A percentile compares a stretch with the other conserved stretches of the same genome.
Evolutionary conservation across 768 basidiomycete genomes (phyloP).

Genomic region (Plicaturopsis crispa): DNA sequence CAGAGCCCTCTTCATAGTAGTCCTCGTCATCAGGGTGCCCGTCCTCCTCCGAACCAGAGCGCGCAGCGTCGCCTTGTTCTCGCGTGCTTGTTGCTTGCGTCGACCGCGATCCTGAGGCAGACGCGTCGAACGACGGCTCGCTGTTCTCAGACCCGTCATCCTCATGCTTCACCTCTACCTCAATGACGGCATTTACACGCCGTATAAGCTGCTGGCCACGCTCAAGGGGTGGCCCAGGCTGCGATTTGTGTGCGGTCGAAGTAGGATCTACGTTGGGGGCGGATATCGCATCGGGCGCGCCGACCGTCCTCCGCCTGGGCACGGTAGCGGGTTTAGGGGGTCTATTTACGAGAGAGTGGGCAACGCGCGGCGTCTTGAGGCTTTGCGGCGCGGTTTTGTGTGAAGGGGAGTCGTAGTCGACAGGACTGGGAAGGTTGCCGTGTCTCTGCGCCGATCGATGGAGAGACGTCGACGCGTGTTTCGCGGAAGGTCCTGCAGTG

Average conservation of each 20-base stretch:
- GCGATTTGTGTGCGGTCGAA: constrained; percentile 2
- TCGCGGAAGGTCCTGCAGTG: constrained; percentile 20
- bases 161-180: constrained; percentile 60
- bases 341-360: background rate
- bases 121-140: constrained; percentile 13
- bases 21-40: constrained; percentile 16
- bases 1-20: constrained; percentile 20
- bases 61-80: constrained; percentile 3
- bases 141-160: constrained; percentile 41
- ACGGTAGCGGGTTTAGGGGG: constrained; percentile 3
- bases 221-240: constrained; percentile 5
- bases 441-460: constrained; percentile 22
- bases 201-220: constrained; percentile 37
- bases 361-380: background rate
- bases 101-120: constrained; percentile 8
- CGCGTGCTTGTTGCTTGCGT: constrained; percentile 8
- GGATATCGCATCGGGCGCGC: constrained; percentile 3
- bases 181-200: constrained; percentile 51
- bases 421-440: constrained; percentile 17
- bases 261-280: constrained; percentile 10
- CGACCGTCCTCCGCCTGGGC: constrained; percentile 1
- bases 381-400: background rate
- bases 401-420: constrained; percentile 17
- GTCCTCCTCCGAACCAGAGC: constrained; percentile 5
- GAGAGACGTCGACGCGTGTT: constrained; percentile 19